Evolutionary conservation across 176 grass and related monocot genomes (phyloP), one percentile per base, ranked within the genome.

Genomic region (Rhipidocladum racemiflorum): DNA sequence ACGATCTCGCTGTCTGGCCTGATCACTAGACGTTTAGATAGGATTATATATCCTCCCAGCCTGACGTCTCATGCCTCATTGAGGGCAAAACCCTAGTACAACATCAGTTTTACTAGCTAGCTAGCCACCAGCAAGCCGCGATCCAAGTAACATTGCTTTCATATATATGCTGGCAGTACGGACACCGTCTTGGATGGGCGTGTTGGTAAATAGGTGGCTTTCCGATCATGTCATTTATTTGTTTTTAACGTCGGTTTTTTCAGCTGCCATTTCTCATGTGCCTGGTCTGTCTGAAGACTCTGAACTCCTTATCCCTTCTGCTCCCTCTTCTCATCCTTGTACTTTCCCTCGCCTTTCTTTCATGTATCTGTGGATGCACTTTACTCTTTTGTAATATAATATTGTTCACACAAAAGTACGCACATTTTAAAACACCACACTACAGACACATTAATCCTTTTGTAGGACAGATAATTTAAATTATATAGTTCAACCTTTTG

Each of bases 221-320:
- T 76, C 43, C 64, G 71, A 81, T 30, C 9, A 56, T 27, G 14
- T 27, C 21, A 9, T 84, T 65, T 53, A 34, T 82, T 11, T 83
- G 64, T 45, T 83, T 74, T 43, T 11, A 39, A n/a, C 72, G 51
- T 67, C 65, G 30, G 40, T 63, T 89, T 65, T 63, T 89, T 65
- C 46, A 82, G 74, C 65, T 89, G 88, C 59, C 65, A 89, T 86
- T 81, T 65, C 83, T 89, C 72, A 86, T 89, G 78, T 66, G 78
- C 72, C 65, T 85, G 61, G 72, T 77, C 77, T 82, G 80, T 85
- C 83, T 85, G 32, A 34, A 34, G n/a, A n/a, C 1, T 34, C 32
- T 30, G 87, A 54, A 77, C 72, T 81, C 83, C 46, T 70, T 81
- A 72, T 65, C 72, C 45, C 65, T 85, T 76, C 83, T 89, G 78